Evolutionary conservation across 768 basidiomycete species (phyloP), one percentile per base, ranked within the genome.

Genomic region (Pisolithus tinctorius): DNA sequence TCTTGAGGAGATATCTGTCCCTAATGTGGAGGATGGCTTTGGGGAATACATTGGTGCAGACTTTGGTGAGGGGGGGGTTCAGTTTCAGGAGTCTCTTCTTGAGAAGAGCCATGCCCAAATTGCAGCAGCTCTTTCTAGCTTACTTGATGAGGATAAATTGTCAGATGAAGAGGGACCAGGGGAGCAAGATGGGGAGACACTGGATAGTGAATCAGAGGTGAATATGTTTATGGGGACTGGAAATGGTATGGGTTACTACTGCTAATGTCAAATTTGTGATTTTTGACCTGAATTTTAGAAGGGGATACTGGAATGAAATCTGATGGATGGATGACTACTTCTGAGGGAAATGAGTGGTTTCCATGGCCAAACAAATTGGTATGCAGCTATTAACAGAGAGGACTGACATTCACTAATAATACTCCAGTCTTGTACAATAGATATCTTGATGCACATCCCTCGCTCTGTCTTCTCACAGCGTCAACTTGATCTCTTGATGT

Each of bases 391-490:
- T 29, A 48, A 6, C n/a, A 6, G n/a, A 16, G 8, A 1, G 6
- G 37, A n/a, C 27, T 11, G 26, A 26, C 5, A 38, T 25, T 17
- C 31, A 38, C 17, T 7, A 48, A 29, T 14, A 20, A 29, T 45
- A 6, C 46, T 55, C 0, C 34, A 69, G 66, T 59, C 61, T 0
- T 69, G 64, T 39, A 58, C 62, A 10, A 54, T 69, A 1, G 65
- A 70, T 48, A 59, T 68, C 23, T 38, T 70, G 4, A 63, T 61
- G 56, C 66, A 69, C 31, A 47, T 70, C 0, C 69, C 68, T 1
- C 58, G 62, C 4, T 69, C 64, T 14, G 63, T 62, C 1, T 70
- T 67, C 49, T 67, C 66, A 1, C 51, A 59, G 0, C 54, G 57
- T 17, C 67, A 68, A 45, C 51, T 68, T 1, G 62, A 63, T 34